Percentiles rank a stretch among this genome's conserved stretches.
These are phyloP conservation scores for Thermochaetoides dissita DNA, from an alignment of 2,329 filamentous ascomycete genomes.

Conservation along the genomic window DNA sequence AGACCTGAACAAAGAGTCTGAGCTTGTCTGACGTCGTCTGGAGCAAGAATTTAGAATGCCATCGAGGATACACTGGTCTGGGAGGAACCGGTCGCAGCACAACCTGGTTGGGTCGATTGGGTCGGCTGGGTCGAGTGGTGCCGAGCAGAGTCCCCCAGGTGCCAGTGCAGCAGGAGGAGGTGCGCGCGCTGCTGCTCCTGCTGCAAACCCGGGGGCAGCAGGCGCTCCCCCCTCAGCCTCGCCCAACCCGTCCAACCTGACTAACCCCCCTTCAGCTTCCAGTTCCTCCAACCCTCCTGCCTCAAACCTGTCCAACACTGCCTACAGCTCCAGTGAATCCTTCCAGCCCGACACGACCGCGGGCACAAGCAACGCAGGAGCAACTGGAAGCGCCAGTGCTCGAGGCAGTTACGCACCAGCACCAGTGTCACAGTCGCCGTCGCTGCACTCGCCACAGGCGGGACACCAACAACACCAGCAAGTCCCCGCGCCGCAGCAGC, in stretches of 20 bases:
- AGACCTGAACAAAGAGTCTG: too few relatives aligned
- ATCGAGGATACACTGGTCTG: slow-evolving; percentile 34
- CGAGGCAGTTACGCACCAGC: slow-evolving; percentile 13
- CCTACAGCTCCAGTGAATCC: slow-evolving; percentile 34
- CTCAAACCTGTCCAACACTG: slow-evolving; percentile 32
- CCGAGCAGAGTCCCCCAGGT: slow-evolving; percentile 11
- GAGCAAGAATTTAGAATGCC: slow-evolving; percentile 27
- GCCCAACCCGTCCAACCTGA: slow-evolving; percentile 14
- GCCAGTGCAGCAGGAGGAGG: slow-evolving; percentile 8
- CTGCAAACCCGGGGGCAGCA: slow-evolving; percentile 10
- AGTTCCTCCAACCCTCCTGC: slow-evolving; percentile 20
- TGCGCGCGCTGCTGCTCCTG: slow-evolving; percentile 6
- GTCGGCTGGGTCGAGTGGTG: slow-evolving; percentile 13
- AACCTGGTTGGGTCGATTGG: slow-evolving; percentile 31
- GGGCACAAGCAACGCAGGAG: slow-evolving; percentile 16
- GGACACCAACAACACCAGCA: slow-evolving; percentile 11
- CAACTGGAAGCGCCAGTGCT: too few relatives aligned
- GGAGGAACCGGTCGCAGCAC: slow-evolving; percentile 43
- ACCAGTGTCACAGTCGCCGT: slow-evolving; percentile 1
- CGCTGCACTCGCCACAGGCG: too few relatives aligned
- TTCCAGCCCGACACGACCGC: slow-evolving; percentile 24
- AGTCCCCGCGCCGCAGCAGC: not conserved
- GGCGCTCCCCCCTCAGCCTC: slow-evolving; percentile 31
- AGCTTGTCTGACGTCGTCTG: too few relatives aligned
- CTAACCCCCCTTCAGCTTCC: too few relatives aligned